These are phyloP conservation scores for Centella asiatica DNA, from an alignment of 129 eudicot species.

Conservation along the genomic window DNA sequence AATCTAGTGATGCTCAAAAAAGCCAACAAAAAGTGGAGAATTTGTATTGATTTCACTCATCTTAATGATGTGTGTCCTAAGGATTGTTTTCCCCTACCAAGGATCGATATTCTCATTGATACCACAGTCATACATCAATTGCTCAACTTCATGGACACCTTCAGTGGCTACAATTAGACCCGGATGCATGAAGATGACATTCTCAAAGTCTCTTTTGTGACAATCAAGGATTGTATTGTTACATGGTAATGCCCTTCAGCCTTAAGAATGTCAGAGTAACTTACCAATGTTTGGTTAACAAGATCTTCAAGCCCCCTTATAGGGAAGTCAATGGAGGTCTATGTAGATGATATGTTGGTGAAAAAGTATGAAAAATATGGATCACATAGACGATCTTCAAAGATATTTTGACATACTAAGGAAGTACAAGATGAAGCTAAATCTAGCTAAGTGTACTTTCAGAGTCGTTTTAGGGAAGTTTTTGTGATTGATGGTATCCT, in stretches of 20 bases:
- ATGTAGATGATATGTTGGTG: not conserved
- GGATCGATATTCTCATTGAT: too few species aligned
- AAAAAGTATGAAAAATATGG: not conserved
- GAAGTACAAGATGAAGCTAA: not conserved
- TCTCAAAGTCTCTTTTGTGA: too few species aligned
- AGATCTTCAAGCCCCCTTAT: not conserved
- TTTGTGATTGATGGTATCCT: not conserved
- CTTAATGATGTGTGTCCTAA: too few species aligned
- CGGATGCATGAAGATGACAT: not conserved
- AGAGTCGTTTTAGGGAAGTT: not conserved
- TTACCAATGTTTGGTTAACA: not conserved
- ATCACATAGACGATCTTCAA: not conserved
- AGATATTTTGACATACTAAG: not conserved
- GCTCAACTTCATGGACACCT: not conserved
- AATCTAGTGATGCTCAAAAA: too few species aligned
- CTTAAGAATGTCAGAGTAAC: not conserved
- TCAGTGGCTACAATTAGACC: not conserved
- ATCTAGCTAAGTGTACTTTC: conserved; percentile 1
- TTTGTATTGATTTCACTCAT: too few species aligned
- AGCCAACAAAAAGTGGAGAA: too few species aligned
- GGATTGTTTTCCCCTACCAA: too few species aligned
- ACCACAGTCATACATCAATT: not conserved
- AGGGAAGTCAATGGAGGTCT: not conserved
- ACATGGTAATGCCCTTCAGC: not conserved
- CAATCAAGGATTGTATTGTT: not conserved